Percentiles rank a stretch among this genome's conserved stretches.
Evolutionary conservation across 2,329 filamentous ascomycete genomes (phyloP).

Genomic region (Scedosporium aurantiacum): DNA sequence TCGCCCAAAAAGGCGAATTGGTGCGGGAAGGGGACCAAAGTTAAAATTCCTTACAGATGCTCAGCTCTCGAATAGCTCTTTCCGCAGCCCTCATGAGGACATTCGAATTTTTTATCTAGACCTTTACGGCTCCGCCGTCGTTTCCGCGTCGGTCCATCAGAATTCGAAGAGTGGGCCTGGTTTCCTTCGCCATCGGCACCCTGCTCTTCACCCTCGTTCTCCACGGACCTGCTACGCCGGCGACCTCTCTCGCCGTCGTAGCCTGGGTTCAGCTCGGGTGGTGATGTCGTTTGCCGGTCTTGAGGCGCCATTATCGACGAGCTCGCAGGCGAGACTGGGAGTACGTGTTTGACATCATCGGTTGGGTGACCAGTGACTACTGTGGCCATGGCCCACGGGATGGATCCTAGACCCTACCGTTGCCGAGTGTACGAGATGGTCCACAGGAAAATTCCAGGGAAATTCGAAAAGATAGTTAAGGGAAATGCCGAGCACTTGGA

Average conservation of each 20-base stretch:
- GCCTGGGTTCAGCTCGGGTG: constrained; percentile 29
- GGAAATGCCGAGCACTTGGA: no score
- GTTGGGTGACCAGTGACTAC: constrained; percentile 1
- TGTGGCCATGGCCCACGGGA: constrained; percentile 21
- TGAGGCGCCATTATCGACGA: constrained; percentile 28
- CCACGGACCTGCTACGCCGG: constrained; percentile 29
- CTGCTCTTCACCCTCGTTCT: constrained; percentile 29
- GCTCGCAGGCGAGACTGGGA: constrained; percentile 27
- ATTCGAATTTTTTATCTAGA: constrained; percentile 73
- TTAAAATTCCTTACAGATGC: constrained; percentile 56
- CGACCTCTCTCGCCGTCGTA: constrained; percentile 27
- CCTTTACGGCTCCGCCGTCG: constrained; percentile 65
- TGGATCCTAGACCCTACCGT: constrained; percentile 17
- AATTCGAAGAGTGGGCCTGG: constrained; percentile 35
- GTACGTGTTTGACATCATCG: constrained; percentile 17
- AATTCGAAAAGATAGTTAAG: no score
- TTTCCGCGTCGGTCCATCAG: constrained; percentile 45
- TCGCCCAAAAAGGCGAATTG: neutral
- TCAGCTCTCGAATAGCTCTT: constrained; percentile 96
- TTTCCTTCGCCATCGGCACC: constrained; percentile 26
- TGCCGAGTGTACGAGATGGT: neutral
- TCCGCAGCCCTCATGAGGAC: constrained; percentile 74
- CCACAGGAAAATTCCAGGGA: neutral
- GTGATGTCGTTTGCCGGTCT: constrained; percentile 25
- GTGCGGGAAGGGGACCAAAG: neutral